Percentiles rank a stretch among this genome's conserved stretches.
Evolutionary conservation across 768 basidiomycete genomes (phyloP).

Genomic region (Saitozyma sp.): DNA sequence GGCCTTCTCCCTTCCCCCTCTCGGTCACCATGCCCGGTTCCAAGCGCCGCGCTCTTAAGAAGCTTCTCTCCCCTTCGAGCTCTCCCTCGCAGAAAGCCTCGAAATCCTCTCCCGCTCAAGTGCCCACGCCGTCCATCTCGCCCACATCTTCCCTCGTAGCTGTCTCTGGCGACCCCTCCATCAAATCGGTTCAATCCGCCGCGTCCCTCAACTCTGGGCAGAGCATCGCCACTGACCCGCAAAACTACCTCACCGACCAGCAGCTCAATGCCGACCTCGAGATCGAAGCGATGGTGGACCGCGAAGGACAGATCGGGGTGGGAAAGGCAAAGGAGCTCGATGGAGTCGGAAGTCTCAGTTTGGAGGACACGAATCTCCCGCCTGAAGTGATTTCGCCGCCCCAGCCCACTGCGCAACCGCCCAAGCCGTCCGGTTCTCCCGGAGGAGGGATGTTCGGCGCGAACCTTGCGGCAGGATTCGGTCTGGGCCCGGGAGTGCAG

Average conservation of each 20-base stretch:
- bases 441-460: conserved; percentile 22
- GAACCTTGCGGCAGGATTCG: neutral
- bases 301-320: conserved; percentile 14
- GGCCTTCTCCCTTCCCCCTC: neutral
- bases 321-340: no score
- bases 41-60: conserved; percentile 49
- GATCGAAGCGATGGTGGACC: conserved; percentile 23
- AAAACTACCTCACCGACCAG: conserved; percentile 21
- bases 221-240: conserved; percentile 10
- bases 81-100: conserved; percentile 4
- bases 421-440: conserved; percentile 1
- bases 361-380: no score
- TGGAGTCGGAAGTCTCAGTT: no score
- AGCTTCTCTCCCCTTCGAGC: conserved; percentile 43
- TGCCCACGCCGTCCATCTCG: conserved; percentile 1
- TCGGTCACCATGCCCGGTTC: conserved; percentile 42
- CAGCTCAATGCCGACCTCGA: conserved; percentile 14
- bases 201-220: neutral
- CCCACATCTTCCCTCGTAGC: conserved; percentile 2
- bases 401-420: no score
- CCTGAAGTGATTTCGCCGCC: no score
- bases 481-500: neutral
- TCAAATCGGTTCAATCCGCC: neutral
- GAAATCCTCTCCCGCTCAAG: no score
- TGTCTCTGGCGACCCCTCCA: neutral